Conservation (phyloP, 1,284 basidiomycete species). For the Apiotrichum sp. region DNA sequence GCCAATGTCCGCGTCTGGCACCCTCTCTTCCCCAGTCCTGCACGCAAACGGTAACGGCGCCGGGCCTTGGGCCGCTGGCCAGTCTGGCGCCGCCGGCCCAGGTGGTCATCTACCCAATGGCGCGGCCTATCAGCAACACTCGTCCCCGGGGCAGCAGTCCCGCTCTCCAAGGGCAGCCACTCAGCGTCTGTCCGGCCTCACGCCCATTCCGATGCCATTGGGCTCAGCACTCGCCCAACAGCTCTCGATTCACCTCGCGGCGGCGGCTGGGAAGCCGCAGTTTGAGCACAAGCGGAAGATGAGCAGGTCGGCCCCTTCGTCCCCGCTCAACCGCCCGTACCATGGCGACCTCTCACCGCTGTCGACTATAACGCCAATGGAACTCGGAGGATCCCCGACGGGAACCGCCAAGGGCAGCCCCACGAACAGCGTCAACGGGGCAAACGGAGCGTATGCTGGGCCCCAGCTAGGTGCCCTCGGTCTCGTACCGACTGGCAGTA, state of each 20-base stretch:
- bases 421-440: too few relatives aligned
- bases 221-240: neutral
- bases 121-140: neutral
- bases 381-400: conserved; percentile 1
- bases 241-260: neutral
- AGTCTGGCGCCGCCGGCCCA: too few relatives aligned
- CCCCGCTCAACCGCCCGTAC: conserved; percentile 3
- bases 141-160: neutral
- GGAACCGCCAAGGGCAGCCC: neutral
- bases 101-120: neutral
- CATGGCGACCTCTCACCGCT: conserved; percentile 6
- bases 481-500: neutral
- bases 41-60: too few relatives aligned
- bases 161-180: neutral
- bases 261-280: neutral
- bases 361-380: conserved; percentile 12
- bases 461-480: neutral
- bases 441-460: too few relatives aligned
- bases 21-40: neutral
- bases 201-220: neutral
- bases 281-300: neutral
- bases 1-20: neutral
- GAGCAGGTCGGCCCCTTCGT: conserved; percentile 10
- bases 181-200: neutral
- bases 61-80: too few relatives aligned